Evolutionary conservation across 805 yeast species (phyloP).

Genomic region (Brettanomyces sp.): DNA sequence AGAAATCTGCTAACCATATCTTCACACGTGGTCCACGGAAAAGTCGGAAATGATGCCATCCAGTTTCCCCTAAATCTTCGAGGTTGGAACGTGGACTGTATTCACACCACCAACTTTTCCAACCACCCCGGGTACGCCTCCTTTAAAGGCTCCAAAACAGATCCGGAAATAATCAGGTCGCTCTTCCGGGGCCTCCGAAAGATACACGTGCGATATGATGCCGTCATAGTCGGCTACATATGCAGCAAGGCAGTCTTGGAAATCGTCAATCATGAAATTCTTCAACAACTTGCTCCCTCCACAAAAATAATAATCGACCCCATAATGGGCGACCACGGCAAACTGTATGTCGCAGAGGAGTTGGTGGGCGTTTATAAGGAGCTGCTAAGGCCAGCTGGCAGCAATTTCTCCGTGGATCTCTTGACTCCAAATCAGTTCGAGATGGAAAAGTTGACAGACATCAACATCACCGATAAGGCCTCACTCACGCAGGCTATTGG

Average conservation of each 20-base stretch:
- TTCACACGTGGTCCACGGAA: slow-evolving; percentile 92
- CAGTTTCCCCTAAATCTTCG: slow-evolving; percentile 78
- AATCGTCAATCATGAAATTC: slow-evolving; percentile 29
- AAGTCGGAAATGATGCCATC: slow-evolving; percentile 88
- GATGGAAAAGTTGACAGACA: slow-evolving; percentile 48
- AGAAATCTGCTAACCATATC: slow-evolving; percentile 48
- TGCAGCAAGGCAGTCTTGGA: slow-evolving; percentile 52
- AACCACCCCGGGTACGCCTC: slow-evolving; percentile 86
- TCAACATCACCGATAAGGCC: slow-evolving; percentile 28
- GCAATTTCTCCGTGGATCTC: slow-evolving; percentile 28
- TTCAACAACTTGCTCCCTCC: slow-evolving; percentile 11
- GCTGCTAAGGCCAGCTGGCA: slow-evolving; percentile 30
- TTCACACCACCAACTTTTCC: slow-evolving; percentile 82
- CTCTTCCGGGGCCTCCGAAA: slow-evolving; percentile 47
- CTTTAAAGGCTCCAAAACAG: slow-evolving; percentile 48
- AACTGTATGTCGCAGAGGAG: slow-evolving; percentile 57
- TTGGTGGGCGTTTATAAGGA: slow-evolving; percentile 43
- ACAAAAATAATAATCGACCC: slow-evolving; percentile 76
- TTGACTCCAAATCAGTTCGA: slow-evolving; percentile 74
- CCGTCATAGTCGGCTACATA: slow-evolving; percentile 71
- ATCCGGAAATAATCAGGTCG: slow-evolving; percentile 35
- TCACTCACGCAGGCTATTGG: slow-evolving; percentile 30
- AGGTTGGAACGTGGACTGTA: slow-evolving; percentile 89
- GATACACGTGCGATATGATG: slow-evolving; percentile 40
- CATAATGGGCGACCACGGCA: slow-evolving; percentile 86